Percentiles rank a stretch among this genome's conserved stretches.
Evolutionary conservation across 2,329 filamentous ascomycete species (phyloP).

Genomic region (Parafenestella ontariensis): DNA sequence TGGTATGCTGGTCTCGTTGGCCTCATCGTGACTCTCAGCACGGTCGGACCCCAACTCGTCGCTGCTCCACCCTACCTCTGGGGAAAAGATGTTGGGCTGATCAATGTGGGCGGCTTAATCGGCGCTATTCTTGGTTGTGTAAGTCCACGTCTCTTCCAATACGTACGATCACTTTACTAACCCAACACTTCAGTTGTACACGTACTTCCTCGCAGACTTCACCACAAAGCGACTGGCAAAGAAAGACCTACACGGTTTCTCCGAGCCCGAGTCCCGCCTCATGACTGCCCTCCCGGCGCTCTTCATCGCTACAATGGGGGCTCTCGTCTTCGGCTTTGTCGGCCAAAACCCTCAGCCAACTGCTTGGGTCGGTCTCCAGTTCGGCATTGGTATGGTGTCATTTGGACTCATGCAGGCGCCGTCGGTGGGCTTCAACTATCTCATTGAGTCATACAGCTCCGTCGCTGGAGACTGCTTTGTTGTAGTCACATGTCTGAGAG

Average conservation of each 20-base stretch:
- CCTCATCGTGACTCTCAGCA: slow-evolving; percentile 49
- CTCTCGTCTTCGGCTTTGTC: slow-evolving; percentile 50
- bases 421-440: slow-evolving; percentile 54
- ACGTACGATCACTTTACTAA: background rate
- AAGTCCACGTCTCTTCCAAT: background rate
- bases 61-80: slow-evolving; percentile 51
- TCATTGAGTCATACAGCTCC: slow-evolving; percentile 60
- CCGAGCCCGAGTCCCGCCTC: slow-evolving; percentile 51
- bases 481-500: slow-evolving; percentile 58
- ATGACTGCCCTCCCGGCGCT: slow-evolving; percentile 49
- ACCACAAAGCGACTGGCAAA: slow-evolving; percentile 47
- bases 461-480: slow-evolving; percentile 62
- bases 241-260: slow-evolving; percentile 45
- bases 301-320: slow-evolving; percentile 47
- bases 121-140: slow-evolving; percentile 46
- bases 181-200: slow-evolving; percentile 27
- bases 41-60: slow-evolving; percentile 48
- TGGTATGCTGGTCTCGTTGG: slow-evolving; percentile 54
- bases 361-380: slow-evolving; percentile 50
- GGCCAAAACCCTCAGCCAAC: slow-evolving; percentile 46
- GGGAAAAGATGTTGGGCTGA: slow-evolving; percentile 49
- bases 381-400: slow-evolving; percentile 50
- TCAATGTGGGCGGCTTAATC: slow-evolving; percentile 50
- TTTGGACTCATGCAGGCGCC: slow-evolving; percentile 53
- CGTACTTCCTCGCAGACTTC: slow-evolving; percentile 49